phyloP scores from a whole-genome alignment of 2,329 filamentous ascomycete genomes.

The Calonectria hongkongensis region DNA sequence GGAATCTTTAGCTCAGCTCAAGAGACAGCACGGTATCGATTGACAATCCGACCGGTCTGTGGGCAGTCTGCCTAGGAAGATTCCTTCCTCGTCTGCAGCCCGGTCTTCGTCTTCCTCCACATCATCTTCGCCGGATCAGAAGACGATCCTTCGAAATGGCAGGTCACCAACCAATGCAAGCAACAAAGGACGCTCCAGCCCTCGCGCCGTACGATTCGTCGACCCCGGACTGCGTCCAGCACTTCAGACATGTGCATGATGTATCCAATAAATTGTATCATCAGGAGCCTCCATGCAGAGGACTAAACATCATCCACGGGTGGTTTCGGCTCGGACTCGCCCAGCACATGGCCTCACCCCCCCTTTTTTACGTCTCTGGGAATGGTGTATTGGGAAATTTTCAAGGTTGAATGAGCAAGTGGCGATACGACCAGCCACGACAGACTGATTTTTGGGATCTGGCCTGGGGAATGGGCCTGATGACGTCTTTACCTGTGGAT shows the following conservation, averaged over 20 bases:
- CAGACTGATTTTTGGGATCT: conserved; percentile 54
- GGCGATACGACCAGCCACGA: conserved; percentile 58
- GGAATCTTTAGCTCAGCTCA: conserved; percentile 98
- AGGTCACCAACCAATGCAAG: conserved; percentile 60
- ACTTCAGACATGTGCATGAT: conserved; percentile 63
- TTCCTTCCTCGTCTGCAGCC: conserved; percentile 73
- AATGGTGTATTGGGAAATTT: conserved; percentile 55
- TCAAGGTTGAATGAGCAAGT: conserved; percentile 57
- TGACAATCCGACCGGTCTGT: conserved; percentile 88
- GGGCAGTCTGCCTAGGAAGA: conserved; percentile 68
- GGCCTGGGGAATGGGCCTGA: conserved; percentile 53
- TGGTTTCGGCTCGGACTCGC: conserved; percentile 54
- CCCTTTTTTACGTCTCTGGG: conserved; percentile 47
- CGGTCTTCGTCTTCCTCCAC: conserved; percentile 73
- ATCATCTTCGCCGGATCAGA: conserved; percentile 63
- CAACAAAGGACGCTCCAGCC: conserved; percentile 61
- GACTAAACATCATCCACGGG: conserved; percentile 46
- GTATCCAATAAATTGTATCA: conserved; percentile 49
- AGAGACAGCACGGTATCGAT: conserved; percentile 98
- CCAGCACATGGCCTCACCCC: conserved; percentile 50
- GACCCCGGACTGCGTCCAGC: conserved; percentile 61
- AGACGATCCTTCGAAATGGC: conserved; percentile 67
- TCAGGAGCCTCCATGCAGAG: conserved; percentile 44
- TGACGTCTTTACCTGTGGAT: conserved; percentile 56
- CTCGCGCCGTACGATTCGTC: conserved; percentile 65